phyloP scores from a whole-genome alignment of 768 basidiomycete genomes.

The Pleurotus pulmonarius region DNA sequence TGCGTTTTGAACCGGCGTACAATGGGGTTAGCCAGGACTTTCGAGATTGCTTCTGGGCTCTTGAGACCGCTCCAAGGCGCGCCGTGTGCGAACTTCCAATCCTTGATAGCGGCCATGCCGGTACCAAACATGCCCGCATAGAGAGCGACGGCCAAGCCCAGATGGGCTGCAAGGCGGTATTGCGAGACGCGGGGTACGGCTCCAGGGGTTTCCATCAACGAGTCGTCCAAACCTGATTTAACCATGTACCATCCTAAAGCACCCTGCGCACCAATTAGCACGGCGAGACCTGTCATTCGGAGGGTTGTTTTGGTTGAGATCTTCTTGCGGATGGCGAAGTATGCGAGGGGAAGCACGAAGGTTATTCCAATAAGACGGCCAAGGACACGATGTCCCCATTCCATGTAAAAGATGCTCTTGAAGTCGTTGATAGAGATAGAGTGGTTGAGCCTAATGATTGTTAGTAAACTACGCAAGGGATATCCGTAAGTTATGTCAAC shows the following conservation, averaged over 20 bases:
- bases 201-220: slow-evolving; percentile 73
- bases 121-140: slow-evolving; percentile 90
- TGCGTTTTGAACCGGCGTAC: slow-evolving; percentile 57
- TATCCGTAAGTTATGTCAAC: slow-evolving; percentile 25
- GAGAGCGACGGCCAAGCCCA: slow-evolving; percentile 87
- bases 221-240: slow-evolving; percentile 87
- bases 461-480: not conserved
- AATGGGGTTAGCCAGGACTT: slow-evolving; percentile 49
- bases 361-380: slow-evolving; percentile 82
- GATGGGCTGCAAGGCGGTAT: slow-evolving; percentile 92
- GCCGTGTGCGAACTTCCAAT: slow-evolving; percentile 67
- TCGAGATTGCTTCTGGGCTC: slow-evolving; percentile 32
- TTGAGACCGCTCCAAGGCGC: slow-evolving; percentile 56
- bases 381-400: slow-evolving; percentile 93
- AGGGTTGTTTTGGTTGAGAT: slow-evolving; percentile 60
- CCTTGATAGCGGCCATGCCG: slow-evolving; percentile 71
- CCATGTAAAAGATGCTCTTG: slow-evolving; percentile 97
- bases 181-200: slow-evolving; percentile 95
- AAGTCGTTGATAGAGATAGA: slow-evolving; percentile 86
- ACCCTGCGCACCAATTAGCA: slow-evolving; percentile 89
- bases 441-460: slow-evolving; percentile 70
- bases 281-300: slow-evolving; percentile 68
- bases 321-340: slow-evolving; percentile 70
- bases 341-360: slow-evolving; percentile 81
- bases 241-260: slow-evolving; percentile 99